Evolutionary conservation across 306 rosid genomes (phyloP), one percentile per base, ranked within the genome.

Genomic region (Ochetophila trinervis): DNA sequence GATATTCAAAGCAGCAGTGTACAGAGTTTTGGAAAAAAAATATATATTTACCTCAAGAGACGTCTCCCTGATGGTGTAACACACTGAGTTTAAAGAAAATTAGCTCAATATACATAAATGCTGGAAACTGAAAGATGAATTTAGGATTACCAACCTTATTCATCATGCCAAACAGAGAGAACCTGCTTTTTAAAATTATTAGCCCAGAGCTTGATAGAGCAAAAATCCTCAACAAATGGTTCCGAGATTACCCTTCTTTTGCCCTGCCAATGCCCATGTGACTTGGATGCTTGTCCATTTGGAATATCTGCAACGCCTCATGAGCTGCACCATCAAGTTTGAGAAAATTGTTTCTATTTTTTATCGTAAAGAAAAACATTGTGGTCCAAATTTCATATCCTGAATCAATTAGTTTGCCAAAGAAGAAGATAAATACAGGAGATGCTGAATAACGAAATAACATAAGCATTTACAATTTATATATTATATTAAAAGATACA

Each of bases 251-350:
- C 98, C 97, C 98, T 83, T 93, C 98, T 84, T 93, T 93, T 60
- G 97, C 89, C 80, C 95, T 82, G 63, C 98, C 98, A 71, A 93
- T 93, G 78, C 98, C 98, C 98, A 93, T 93, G 73, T 89, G 91
- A 86, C 98, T 93, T 47, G 98, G 95, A 80, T 89, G 98, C 84
- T 86, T 93, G 84, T 93, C 98, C 37, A 76, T 82, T 80, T 89
- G 98, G 85, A 93, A 93, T 79, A 93, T 93, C 77, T 93, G 98
- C 84, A 93, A 78, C 44, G 97, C 93, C 84, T 93, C 95, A 68
- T 85, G 95, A 79, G 97, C 91, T 62, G 94, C 80, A 40, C 91
- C 85, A 74, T 93, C 98, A 57, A 93, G 93, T 84, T 89, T 93
- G 75, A 93, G 92, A 70, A 89, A 93, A 54, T 74, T 89, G 78